These are phyloP conservation scores for Datura wrightii DNA, from an alignment of 257 asterid genomes.

Conservation along the genomic window DNA sequence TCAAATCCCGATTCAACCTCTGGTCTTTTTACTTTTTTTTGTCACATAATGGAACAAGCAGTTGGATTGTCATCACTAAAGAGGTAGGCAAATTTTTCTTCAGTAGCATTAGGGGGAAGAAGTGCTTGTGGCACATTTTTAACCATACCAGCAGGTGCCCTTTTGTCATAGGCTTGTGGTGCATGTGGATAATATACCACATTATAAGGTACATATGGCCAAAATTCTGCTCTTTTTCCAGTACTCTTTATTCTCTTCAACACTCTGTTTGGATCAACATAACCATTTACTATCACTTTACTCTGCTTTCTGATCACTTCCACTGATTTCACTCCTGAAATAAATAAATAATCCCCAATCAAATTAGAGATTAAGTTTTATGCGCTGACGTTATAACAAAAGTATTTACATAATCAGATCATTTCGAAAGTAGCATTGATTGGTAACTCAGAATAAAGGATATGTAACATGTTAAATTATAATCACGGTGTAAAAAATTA, in stretches of 20 bases:
- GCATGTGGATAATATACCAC: slow-evolving; percentile 65
- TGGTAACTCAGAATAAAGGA: background rate
- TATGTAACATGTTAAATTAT: background rate
- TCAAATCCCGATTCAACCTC: background rate
- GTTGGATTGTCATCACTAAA: slow-evolving; percentile 88
- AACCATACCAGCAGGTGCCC: slow-evolving; percentile 80
- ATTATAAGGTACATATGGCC: slow-evolving; percentile 82
- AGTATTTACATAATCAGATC: background rate
- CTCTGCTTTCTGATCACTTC: slow-evolving; percentile 73
- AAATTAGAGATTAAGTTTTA: background rate
- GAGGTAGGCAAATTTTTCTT: slow-evolving; percentile 49
- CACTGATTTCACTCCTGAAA: slow-evolving; percentile 65
- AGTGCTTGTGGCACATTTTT: slow-evolving; percentile 53
- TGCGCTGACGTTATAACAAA: background rate
- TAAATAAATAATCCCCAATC: background rate
- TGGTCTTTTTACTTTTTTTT: background rate
- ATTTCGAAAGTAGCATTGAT: background rate
- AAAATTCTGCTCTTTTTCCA: slow-evolving; percentile 79
- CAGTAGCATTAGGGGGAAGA: slow-evolving; percentile 54
- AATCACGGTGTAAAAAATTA: fast-evolving
- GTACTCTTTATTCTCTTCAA: slow-evolving; percentile 68
- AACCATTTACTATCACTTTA: slow-evolving; percentile 67
- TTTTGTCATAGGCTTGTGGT: slow-evolving; percentile 70
- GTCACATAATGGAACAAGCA: slow-evolving; percentile 80
- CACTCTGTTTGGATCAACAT: slow-evolving; percentile 70